Conservation (phyloP, 2,329 filamentous ascomycete species). For the Diaporthe helianthi region DNA sequence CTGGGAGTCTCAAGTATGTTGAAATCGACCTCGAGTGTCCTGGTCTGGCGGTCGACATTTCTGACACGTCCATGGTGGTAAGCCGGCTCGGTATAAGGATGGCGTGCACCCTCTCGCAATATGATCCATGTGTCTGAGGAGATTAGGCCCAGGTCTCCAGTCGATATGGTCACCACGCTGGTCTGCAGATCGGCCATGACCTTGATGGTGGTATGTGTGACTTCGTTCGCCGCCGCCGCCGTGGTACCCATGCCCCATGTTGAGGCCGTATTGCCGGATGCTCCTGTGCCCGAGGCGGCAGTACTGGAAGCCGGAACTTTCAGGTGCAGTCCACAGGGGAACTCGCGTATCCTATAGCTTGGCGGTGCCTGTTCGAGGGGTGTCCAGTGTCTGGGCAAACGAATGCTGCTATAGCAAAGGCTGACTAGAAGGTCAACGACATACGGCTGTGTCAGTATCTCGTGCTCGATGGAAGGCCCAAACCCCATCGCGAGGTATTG, state of each 20-base stretch:
- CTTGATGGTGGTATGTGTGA: constrained; percentile 15
- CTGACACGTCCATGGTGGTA: constrained; percentile 21
- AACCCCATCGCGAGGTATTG: constrained; percentile 90
- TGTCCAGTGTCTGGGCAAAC: not conserved
- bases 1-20: not conserved
- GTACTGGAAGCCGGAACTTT: constrained; percentile 40
- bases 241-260: not conserved
- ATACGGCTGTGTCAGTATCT: constrained; percentile 78
- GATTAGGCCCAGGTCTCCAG: not conserved
- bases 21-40: not conserved
- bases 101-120: not conserved
- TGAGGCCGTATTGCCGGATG: not conserved
- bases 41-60: not conserved
- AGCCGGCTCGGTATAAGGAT: not conserved
- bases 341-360: constrained; percentile 48
- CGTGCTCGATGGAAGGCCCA: constrained; percentile 84
- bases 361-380: not conserved
- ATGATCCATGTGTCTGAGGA: constrained; percentile 22
- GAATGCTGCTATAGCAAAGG: constrained; percentile 74
- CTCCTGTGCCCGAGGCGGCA: not conserved
- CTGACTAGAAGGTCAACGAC: constrained; percentile 86
- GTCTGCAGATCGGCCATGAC: constrained; percentile 29
- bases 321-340: constrained; percentile 52
- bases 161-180: not conserved
- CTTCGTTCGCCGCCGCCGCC: not conserved